Evolutionary conservation across 768 basidiomycete genomes (phyloP).

Genomic region (Rhodotorula graminis): DNA sequence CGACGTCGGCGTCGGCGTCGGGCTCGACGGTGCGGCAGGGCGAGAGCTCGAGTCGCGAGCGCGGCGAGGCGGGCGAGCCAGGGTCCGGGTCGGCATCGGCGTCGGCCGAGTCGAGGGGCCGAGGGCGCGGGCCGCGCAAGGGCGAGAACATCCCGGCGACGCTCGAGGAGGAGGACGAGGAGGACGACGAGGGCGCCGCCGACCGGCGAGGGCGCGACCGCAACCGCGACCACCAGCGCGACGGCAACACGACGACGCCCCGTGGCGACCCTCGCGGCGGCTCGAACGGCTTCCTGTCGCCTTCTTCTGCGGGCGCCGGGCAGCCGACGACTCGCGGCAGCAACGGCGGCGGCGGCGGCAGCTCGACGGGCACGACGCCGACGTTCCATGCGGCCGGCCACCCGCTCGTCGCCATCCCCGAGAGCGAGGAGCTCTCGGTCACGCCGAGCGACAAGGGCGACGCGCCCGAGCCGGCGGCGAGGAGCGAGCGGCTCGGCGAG

Average conservation of each 20-base stretch:
- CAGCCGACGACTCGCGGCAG: not conserved
- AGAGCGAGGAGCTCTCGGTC: constrained; percentile 27
- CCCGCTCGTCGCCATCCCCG: constrained; percentile 27
- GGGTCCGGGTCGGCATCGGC: too few relatives aligned
- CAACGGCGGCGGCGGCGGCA: not conserved
- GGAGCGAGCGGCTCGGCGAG: not conserved
- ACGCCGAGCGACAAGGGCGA: constrained; percentile 1
- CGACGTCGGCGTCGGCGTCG: not conserved
- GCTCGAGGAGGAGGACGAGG: constrained; percentile 11
- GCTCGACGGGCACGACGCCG: constrained; percentile 8
- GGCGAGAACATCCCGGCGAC: constrained; percentile 20
- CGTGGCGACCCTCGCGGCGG: not conserved
- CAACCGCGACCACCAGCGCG: not conserved
- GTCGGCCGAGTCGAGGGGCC: too few relatives aligned
- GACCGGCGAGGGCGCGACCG: too few relatives aligned
- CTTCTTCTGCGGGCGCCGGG: not conserved
- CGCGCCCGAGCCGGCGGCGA: not conserved
- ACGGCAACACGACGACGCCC: not conserved
- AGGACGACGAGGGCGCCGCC: not conserved
- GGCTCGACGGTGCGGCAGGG: not conserved
- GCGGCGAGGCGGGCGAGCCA: not conserved
- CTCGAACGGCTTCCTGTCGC: not conserved
- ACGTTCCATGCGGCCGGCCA: constrained; percentile 9
- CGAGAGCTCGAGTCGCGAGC: constrained; percentile 5
- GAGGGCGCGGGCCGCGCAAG: not conserved